These are phyloP conservation scores for Phytophthora aleatoria DNA, from an alignment of 352 stramenopile genomes.

Conservation along the genomic window DNA sequence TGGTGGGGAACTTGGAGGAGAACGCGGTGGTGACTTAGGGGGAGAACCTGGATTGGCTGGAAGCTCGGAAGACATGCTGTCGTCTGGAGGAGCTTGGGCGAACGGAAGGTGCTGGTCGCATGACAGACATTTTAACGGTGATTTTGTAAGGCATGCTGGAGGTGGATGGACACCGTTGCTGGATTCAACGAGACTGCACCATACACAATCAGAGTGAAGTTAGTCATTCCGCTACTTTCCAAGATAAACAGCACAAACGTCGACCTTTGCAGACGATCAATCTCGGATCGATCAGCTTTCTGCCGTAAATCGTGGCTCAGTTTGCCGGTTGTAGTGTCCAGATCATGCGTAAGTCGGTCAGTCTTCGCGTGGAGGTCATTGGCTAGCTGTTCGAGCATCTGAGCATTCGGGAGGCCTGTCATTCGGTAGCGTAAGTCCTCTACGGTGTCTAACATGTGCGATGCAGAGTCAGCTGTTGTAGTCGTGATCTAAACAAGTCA, in stretches of 20 bases:
- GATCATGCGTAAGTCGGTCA: conserved; percentile 27
- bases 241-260: too few relatives aligned
- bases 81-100: conserved; percentile 22
- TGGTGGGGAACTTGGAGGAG: conserved; percentile 19
- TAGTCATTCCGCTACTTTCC: neutral
- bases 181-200: conserved; percentile 35
- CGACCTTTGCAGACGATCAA: conserved; percentile 48
- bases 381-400: conserved; percentile 53
- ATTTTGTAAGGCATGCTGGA: conserved; percentile 51
- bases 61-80: conserved; percentile 5
- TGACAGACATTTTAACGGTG: conserved; percentile 60
- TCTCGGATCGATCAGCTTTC: conserved; percentile 62
- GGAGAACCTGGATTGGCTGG: conserved; percentile 20
- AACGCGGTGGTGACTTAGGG: conserved; percentile 24
- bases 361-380: conserved; percentile 46
- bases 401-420: conserved; percentile 47
- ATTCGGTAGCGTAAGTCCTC: conserved; percentile 56
- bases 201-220: neutral
- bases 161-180: conserved; percentile 18
- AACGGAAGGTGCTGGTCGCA: conserved; percentile 62
- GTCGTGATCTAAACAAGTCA: conserved; percentile 40
- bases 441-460: conserved; percentile 51
- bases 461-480: conserved; percentile 43
- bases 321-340: conserved; percentile 25
- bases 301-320: conserved; percentile 26